Percentiles rank a stretch among this genome's conserved stretches.
These are phyloP conservation scores for Globisporangium polare DNA, from an alignment of 352 stramenopile genomes.

Conservation along the genomic window DNA sequence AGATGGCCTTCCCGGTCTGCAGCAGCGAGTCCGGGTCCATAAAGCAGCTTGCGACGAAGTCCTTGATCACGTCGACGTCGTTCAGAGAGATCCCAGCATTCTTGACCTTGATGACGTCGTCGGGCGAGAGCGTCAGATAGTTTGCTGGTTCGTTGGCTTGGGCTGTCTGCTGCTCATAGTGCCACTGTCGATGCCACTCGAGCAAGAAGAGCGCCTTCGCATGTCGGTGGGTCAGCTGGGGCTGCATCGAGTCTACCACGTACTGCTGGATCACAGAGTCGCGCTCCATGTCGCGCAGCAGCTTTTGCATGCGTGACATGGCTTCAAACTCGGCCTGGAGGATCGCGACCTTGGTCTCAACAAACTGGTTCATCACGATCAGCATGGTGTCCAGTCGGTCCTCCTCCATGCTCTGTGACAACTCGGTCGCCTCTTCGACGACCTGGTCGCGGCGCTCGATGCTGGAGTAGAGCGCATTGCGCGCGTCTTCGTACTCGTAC, in stretches of 20 bases:
- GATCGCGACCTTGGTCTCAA: slow-evolving; percentile 81
- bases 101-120: slow-evolving; percentile 57
- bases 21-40: slow-evolving; percentile 54
- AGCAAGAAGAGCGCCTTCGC: slow-evolving; percentile 73
- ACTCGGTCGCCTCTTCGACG: slow-evolving; percentile 74
- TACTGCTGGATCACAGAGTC: slow-evolving; percentile 87
- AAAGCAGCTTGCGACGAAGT: slow-evolving; percentile 84
- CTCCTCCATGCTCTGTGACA: slow-evolving; percentile 80
- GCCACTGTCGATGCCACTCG: slow-evolving; percentile 77
- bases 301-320: slow-evolving; percentile 57
- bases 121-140: slow-evolving; percentile 37
- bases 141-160: slow-evolving; percentile 40
- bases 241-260: slow-evolving; percentile 78
- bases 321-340: slow-evolving; percentile 78
- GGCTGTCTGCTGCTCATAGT: slow-evolving; percentile 40
- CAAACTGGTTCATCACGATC: slow-evolving; percentile 83
- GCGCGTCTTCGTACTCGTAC: slow-evolving; percentile 59
- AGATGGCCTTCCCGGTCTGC: slow-evolving; percentile 18
- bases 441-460: slow-evolving; percentile 76
- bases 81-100: slow-evolving; percentile 51
- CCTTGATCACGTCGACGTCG: slow-evolving; percentile 82
- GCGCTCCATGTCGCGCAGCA: slow-evolving; percentile 72
- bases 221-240: slow-evolving; percentile 75
- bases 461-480: slow-evolving; percentile 41
- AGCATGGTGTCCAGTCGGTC: slow-evolving; percentile 81